phyloP scores from a whole-genome alignment of 805 yeast genomes.

The Cyberlindnera mississippiensis region DNA sequence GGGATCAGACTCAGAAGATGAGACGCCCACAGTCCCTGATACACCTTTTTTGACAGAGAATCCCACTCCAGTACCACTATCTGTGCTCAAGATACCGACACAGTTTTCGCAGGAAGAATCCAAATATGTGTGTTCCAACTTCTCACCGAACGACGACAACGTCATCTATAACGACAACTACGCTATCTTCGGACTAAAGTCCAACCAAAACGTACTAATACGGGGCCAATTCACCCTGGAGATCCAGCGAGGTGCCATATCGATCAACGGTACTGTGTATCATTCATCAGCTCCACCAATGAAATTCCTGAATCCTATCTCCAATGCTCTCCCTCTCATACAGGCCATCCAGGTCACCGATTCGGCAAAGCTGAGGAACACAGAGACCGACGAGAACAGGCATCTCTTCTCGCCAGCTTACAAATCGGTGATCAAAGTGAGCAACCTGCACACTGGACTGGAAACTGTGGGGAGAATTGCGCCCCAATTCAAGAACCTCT shows the following conservation, averaged over 20 bases:
- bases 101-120: constrained; percentile 9
- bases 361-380: constrained; percentile 28
- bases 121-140: constrained; percentile 32
- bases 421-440: constrained; percentile 40
- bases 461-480: constrained; percentile 39
- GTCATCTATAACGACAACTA: constrained; percentile 30
- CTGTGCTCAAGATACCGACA: background rate
- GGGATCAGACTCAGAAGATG: constrained; percentile 10
- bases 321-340: constrained; percentile 40
- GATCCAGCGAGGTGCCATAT: constrained; percentile 45
- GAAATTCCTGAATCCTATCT: constrained; percentile 34
- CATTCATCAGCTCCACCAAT: constrained; percentile 28
- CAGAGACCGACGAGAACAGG: constrained; percentile 31
- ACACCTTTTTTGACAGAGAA: constrained; percentile 1
- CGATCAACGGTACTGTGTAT: constrained; percentile 37
- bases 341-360: constrained; percentile 38
- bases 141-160: constrained; percentile 37
- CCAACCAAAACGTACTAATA: constrained; percentile 39
- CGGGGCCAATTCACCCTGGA: constrained; percentile 44
- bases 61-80: constrained; percentile 2
- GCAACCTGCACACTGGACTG: constrained; percentile 39
- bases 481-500: constrained; percentile 42
- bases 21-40: background rate
- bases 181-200: constrained; percentile 40
- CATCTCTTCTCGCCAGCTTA: constrained; percentile 37